Evolutionary conservation across 2,329 filamentous ascomycete genomes (phyloP).

Genomic region (Fusarium globosum): DNA sequence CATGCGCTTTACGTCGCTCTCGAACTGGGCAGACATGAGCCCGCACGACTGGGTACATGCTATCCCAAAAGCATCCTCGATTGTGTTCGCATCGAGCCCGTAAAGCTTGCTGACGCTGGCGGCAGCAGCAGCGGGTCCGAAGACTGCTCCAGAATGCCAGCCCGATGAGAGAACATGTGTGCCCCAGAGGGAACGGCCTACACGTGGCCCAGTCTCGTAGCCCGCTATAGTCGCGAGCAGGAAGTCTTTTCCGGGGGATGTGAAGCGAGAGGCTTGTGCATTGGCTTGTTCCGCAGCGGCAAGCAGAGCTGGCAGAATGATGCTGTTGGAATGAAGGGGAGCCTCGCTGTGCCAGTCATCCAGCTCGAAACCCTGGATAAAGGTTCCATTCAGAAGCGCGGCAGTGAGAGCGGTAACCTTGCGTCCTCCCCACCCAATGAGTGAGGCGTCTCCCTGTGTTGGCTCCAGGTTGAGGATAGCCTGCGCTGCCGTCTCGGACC

Average conservation of each 20-base stretch:
- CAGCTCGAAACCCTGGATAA: conserved; percentile 9
- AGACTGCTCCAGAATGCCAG: conserved; percentile 11
- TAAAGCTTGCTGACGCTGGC: conserved; percentile 5
- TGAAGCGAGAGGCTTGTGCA: not conserved
- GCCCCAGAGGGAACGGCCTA: conserved; percentile 1
- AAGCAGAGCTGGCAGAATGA: conserved; percentile 1
- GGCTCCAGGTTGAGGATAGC: conserved; percentile 2
- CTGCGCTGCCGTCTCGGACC: not conserved
- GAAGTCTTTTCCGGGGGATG: not conserved
- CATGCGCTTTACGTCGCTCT: conserved; percentile 12
- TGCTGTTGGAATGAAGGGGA: conserved; percentile 8
- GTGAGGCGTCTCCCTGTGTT: not conserved
- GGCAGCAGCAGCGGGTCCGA: not conserved
- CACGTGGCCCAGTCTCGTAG: not conserved
- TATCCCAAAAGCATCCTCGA: conserved; percentile 4
- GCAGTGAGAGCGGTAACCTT: not conserved
- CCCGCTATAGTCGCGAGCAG: conserved; percentile 2
- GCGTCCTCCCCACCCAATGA: conserved; percentile 1
- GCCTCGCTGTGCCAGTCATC: conserved; percentile 9
- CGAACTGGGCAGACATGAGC: conserved; percentile 4
- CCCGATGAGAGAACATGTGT: conserved; percentile 10
- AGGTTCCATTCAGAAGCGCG: conserved; percentile 5
- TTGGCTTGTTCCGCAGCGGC: not conserved
- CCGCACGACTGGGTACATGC: conserved; percentile 2
- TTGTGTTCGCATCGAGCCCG: not conserved